Evolutionary conservation across 2,329 filamentous ascomycete genomes (phyloP), one percentile per base, ranked within the genome.

Genomic region (Aureobasidium musti): DNA sequence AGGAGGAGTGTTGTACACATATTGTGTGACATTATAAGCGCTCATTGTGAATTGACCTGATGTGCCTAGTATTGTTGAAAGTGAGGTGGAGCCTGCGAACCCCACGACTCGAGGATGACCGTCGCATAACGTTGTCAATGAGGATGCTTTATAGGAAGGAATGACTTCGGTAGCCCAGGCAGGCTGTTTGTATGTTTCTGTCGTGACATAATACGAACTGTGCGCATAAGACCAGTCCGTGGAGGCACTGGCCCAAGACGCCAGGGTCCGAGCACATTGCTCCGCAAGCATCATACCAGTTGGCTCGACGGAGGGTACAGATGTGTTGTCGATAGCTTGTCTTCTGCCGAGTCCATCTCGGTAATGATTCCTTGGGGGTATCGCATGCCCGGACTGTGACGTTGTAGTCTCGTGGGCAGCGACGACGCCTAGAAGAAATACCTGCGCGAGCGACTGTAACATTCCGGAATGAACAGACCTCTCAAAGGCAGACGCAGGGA

Each of bases 71-170:
- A 11, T 43, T 30, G 54, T 43, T 14, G 37, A n/a, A 2, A 5
- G 3, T 10, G 35, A 43, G 2, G n/a, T 59, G 2, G 54, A 59
- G 2, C 3, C 13, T 1, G 37, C 54, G 23, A 19, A 59, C 1
- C 54, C 54, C 8, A 59, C 54, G 13, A 59, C 54, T 23, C 54
- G 54, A 43, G 54, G 54, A 43, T 59, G 37, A 2, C 54, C 54
- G 23, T 59, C 54, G 21, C 54, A 59, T n/a, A 59, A 13, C 7
- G 54, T 59, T 11, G 49, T 52, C 14, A 52, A 19, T 6, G 49
- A 52, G 6, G 49, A 11, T 6, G 49, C 49, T 2, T 7, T 19
- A 11, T 30, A 52, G 19, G 5, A 19, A 1, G 49, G 49, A 10
- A 52, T 14, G 4, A 33, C 17, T 2, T 4, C 49, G 11, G 26